A percentile compares a stretch with the other conserved stretches of the same genome.
Conservation (phyloP, 306 rosid genomes). For the Cucurbita pepo region DNA sequence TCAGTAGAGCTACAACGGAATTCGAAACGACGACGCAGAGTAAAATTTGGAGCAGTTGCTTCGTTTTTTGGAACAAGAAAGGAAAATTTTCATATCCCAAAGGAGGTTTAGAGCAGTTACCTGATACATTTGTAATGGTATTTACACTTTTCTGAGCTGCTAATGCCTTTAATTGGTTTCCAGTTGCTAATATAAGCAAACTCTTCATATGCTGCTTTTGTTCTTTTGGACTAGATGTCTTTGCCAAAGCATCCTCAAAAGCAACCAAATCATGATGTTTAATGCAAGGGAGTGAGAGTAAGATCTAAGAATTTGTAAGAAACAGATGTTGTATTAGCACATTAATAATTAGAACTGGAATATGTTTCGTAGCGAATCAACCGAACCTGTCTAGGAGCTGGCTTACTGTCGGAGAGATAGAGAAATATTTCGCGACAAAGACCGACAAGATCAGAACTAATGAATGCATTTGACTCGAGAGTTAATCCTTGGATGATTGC, state of each 20-base stretch:
- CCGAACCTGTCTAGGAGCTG: conserved; percentile 90
- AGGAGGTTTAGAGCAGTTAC: conserved; percentile 21
- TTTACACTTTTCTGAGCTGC: conserved; percentile 77
- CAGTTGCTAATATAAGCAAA: conserved; percentile 68
- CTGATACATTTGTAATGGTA: conserved; percentile 74
- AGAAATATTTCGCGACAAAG: conserved; percentile 87
- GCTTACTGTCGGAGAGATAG: conserved; percentile 65
- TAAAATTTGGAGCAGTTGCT: not conserved
- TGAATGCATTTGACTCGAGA: conserved; percentile 81
- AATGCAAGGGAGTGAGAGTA: conserved; percentile 71
- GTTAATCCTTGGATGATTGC: conserved; percentile 69
- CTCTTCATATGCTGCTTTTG: conserved; percentile 85
- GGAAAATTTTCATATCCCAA: not conserved
- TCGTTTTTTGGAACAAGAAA: not conserved
- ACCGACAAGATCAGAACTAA: conserved; percentile 76
- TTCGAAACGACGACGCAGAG: not conserved
- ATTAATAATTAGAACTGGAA: not conserved
- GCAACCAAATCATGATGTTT: conserved; percentile 63
- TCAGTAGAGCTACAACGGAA: not conserved
- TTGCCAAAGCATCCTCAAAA: conserved; percentile 77
- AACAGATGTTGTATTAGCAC: not conserved
- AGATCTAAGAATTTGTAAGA: conserved; percentile 24
- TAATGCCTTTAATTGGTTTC: conserved; percentile 82
- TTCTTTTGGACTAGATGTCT: conserved; percentile 84
- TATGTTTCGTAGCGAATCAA: not conserved